A percentile compares a stretch with the other conserved stretches of the same genome.
Conservation (phyloP, 176 grass and related monocot species). For the Thinopyrum elongatum region DNA sequence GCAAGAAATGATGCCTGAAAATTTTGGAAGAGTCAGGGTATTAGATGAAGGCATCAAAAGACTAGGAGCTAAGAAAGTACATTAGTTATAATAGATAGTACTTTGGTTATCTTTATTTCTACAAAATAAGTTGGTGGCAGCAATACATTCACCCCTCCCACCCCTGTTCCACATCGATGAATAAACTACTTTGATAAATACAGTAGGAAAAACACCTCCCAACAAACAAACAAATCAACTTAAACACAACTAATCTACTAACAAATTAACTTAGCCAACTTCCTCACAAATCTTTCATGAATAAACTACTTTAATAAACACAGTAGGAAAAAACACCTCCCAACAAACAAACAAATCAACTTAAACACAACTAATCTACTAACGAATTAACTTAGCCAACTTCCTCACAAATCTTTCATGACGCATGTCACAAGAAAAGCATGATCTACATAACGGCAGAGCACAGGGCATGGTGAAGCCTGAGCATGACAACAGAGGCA, state of each 20-base stretch:
- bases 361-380: background rate
- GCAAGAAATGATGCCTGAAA: constrained; percentile 84
- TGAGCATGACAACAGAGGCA: too few species aligned
- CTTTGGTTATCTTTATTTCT: background rate
- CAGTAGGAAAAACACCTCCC: background rate
- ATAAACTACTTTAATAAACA: background rate
- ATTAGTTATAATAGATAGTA: background rate
- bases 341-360: background rate
- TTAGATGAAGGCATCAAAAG: background rate
- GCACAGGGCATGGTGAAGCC: background rate
- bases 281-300: background rate
- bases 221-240: background rate
- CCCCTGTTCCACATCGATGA: background rate
- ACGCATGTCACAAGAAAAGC: background rate
- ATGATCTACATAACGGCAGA: background rate
- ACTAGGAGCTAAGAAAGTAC: background rate
- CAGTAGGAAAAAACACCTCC: background rate
- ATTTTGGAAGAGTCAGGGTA: constrained; percentile 5
- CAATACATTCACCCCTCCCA: background rate
- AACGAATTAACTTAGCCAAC: background rate
- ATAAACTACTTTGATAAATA: background rate
- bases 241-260: background rate
- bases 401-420: background rate
- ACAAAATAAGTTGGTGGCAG: background rate
- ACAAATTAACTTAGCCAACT: background rate